Base-by-base conservation (phyloP, 2,329 filamentous ascomycete species). In the Scytalidium lignicola region DNA sequence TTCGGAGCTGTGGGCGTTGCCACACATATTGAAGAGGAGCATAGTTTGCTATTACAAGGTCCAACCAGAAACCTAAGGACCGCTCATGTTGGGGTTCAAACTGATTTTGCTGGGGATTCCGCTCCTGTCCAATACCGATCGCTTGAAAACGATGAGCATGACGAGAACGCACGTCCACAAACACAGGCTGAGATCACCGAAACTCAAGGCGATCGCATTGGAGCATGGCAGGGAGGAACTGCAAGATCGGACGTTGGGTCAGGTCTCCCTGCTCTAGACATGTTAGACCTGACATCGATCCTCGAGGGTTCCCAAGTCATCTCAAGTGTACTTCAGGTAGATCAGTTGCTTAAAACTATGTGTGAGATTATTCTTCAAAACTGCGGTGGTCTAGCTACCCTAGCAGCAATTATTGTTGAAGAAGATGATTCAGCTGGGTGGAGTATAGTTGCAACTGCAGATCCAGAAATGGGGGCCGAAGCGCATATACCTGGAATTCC, bases 251-350 rank as follows among this genome's bases (percentile, higher is more conserved):
- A 82, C 54, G 72, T 78, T 18, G 79, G 78, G 2, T 79, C 73
- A 29, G 83, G 84, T 10, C 73, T 90, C 51, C 85, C 86, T 39
- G 83, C 86, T 22, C 75, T 92, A 47, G 88, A 92, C 68, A 90
- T 92, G 83, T 83, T 92, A 61, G 88, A 91, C 65, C 67, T 91
- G 53, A 84, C 88, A 40, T 85, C 85, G 20, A 91, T 92, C 51
- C 72, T 92, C 13, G 83, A 88, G 58, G 88, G 85, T 2, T 90
- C 85, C 9, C 88, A 90, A 62, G 79, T 91, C 41, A 83, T 92
- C 41, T 91, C 87, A 3, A 90, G 86, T 15, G 85, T 90, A 45
- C 68, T 92, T 10, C 79, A 86, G 55, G 80, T 91, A 12, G 86
- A 91, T 55, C 79, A 85, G 58, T 74, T 92, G 3, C 75, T 91